These are phyloP conservation scores for Ophiostoma sp. DNA, from an alignment of 2,329 filamentous ascomycete species.

Conservation along the genomic window DNA sequence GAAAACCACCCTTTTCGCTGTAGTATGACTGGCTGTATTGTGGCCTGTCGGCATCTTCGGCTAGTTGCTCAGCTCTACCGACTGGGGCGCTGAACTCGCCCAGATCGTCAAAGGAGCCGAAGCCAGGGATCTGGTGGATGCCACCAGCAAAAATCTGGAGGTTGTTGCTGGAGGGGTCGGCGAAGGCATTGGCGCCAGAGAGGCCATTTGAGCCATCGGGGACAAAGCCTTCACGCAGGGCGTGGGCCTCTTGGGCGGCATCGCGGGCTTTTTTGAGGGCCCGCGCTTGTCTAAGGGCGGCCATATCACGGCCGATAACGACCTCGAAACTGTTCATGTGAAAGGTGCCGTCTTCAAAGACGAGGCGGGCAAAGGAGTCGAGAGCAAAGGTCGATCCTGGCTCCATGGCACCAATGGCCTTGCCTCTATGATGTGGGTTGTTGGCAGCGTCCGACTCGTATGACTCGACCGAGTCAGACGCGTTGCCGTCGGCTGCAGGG, in stretches of 20 bases:
- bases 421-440: not conserved
- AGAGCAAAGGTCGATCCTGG: conserved; percentile 28
- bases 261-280: conserved; percentile 38
- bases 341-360: conserved; percentile 70
- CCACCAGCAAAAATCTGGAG: conserved; percentile 1
- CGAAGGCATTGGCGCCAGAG: conserved; percentile 40
- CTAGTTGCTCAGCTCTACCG: conserved; percentile 37
- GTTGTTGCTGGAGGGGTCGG: not conserved
- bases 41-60: conserved; percentile 27
- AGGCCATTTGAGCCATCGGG: conserved; percentile 39
- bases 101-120: not conserved
- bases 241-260: not conserved
- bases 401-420: conserved; percentile 2
- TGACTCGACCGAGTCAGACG: conserved; percentile 10
- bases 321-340: conserved; percentile 72
- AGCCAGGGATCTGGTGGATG: conserved; percentile 9
- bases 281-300: conserved; percentile 51
- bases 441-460: conserved; percentile 4
- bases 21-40: conserved; percentile 61
- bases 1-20: conserved; percentile 64
- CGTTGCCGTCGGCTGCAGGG: conserved; percentile 3
- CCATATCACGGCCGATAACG: conserved; percentile 65
- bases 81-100: not conserved
- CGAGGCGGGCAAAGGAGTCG: conserved; percentile 55
- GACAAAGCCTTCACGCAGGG: not conserved